Evolutionary conservation across 805 yeast genomes (phyloP), one percentile per base, ranked within the genome.

Genomic region (Middelhovenomyces tepae): DNA sequence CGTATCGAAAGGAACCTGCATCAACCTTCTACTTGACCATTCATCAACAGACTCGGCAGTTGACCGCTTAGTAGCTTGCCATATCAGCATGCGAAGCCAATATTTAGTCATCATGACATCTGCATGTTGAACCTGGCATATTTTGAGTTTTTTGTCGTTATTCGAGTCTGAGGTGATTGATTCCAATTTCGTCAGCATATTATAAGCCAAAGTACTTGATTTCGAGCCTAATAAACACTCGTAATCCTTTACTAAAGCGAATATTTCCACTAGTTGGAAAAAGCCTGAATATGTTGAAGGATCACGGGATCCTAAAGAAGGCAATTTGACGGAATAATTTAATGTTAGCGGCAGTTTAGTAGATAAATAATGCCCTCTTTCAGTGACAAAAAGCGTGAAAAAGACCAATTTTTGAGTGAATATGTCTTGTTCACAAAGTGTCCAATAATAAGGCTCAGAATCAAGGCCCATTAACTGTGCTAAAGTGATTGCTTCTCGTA

Each of bases 401-500:
- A 29, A 39, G 8, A 39, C 31, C 2, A 16, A 27, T 9, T 40
- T 32, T n/a, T 28, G 40, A 22, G 24, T 22, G 29, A 28, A 14
- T 6, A 25, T 30, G 11, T 18, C 25, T 9, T 33, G 33, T 15
- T 14, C 14, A 14, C 27, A 17, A 11, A 38, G 23, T 9, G n/a
- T 25, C 16, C 5, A 10, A 24, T 39, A 39, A 13, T 33, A 34
- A 7, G 25, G 28, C 16, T 36, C 40, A 4, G 29, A 21, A 27
- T 39, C 40, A 2, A 39, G 24, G 21, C 35, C 34, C 29, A 39
- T 16, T 15, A 39, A 14, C 33, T 39, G 43, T 10, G 32, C 21
- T 27, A 39, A 31, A n/a, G 43, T 39, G 30, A 39, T 28, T 4
- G 40, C 32, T 17, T 39, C 40, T 7, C 43, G 34, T 5, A 39